Conservation (phyloP, 441 rosid species). For the Adansonia grandidieri region DNA sequence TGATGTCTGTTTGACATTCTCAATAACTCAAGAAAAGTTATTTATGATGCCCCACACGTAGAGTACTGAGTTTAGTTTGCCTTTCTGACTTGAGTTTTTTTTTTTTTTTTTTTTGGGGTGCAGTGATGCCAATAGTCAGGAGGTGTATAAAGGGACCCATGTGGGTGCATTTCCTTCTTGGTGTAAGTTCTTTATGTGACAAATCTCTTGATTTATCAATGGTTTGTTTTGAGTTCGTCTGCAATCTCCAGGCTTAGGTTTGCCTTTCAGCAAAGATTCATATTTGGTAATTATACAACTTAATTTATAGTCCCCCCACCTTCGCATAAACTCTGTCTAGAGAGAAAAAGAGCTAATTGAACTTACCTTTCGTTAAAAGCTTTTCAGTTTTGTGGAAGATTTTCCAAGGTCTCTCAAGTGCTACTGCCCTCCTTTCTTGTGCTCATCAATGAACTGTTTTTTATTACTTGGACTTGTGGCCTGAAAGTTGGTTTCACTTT, state of each 20-base stretch:
- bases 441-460: not conserved
- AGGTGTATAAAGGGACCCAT: slow-evolving; percentile 87
- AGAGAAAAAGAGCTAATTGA: not conserved
- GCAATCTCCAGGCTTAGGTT: not conserved
- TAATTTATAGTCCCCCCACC: not conserved
- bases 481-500: not conserved
- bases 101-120: slow-evolving; percentile 24
- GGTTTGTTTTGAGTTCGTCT: slow-evolving; percentile 12
- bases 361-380: not conserved
- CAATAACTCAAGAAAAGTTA: not conserved
- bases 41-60: not conserved
- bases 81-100: slow-evolving; percentile 19
- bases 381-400: not conserved
- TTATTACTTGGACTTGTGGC: not conserved
- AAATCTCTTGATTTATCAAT: slow-evolving; percentile 3
- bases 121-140: slow-evolving; percentile 85
- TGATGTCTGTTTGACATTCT: not conserved
- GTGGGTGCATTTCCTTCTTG: slow-evolving; percentile 94
- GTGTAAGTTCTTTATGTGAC: slow-evolving; percentile 58
- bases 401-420: not conserved
- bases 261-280: not conserved
- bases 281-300: not conserved
- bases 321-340: not conserved
- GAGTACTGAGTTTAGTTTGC: not conserved
- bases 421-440: not conserved